Percentiles rank a stretch among this genome's conserved stretches.
phyloP scores from a whole-genome alignment of 768 basidiomycete genomes.

The Lactarius trivialis region DNA sequence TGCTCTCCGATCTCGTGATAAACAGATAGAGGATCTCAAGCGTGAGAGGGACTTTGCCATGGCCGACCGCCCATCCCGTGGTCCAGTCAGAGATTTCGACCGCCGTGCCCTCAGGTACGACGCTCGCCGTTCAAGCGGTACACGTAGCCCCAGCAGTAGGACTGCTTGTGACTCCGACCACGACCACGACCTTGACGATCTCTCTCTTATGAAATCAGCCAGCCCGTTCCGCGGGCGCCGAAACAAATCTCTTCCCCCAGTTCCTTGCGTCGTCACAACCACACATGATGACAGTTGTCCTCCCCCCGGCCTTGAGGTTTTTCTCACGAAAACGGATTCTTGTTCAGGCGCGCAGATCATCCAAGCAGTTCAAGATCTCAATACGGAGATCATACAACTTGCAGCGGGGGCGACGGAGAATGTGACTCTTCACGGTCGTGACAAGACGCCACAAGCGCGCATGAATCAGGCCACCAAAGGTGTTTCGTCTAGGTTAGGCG shows the following conservation, averaged over 20 bases:
- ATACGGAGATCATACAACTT: slow-evolving; percentile 75
- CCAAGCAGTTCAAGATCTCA: slow-evolving; percentile 73
- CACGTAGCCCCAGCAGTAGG: slow-evolving; percentile 18
- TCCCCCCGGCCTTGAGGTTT: slow-evolving; percentile 56
- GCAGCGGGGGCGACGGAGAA: slow-evolving; percentile 69
- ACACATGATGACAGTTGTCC: slow-evolving; percentile 49
- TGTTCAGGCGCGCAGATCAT: slow-evolving; percentile 77
- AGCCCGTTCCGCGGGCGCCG: slow-evolving; percentile 21
- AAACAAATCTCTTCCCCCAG: slow-evolving; percentile 25
- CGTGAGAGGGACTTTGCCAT: slow-evolving; percentile 24
- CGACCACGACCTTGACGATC: slow-evolving; percentile 19
- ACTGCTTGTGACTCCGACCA: slow-evolving; percentile 15
- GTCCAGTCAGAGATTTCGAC: slow-evolving; percentile 17
- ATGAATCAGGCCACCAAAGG: slow-evolving; percentile 50
- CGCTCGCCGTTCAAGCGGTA: slow-evolving; percentile 19
- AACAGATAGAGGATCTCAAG: slow-evolving; percentile 52
- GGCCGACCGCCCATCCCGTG: slow-evolving; percentile 18
- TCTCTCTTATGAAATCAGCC: slow-evolving; percentile 8
- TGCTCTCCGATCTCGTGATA: slow-evolving; percentile 47
- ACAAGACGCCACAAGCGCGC: slow-evolving; percentile 36
- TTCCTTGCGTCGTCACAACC: slow-evolving; percentile 20
- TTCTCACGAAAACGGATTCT: slow-evolving; percentile 64
- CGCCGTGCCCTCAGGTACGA: slow-evolving; percentile 17
- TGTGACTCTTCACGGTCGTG: slow-evolving; percentile 44
- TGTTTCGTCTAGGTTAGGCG: slow-evolving; percentile 57